phyloP scores from a whole-genome alignment of 495 filamentous ascomycete genomes.

The Hapsidospora chrysogenum region DNA sequence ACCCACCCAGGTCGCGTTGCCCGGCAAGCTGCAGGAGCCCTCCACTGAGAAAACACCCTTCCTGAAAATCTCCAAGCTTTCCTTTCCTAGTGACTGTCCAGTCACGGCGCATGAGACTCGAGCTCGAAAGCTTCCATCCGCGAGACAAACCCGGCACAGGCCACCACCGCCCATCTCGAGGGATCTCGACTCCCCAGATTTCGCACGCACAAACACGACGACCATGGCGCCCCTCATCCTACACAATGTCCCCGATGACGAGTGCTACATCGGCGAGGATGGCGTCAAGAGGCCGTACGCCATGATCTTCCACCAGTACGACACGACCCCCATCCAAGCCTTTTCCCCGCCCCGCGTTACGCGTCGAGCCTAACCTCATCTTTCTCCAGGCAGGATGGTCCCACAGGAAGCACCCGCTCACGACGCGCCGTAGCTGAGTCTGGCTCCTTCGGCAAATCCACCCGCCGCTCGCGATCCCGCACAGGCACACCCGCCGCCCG shows the following conservation, averaged over 20 bases:
- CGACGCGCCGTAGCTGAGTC: conserved; percentile 28
- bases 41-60: too few relatives aligned
- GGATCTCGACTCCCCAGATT: conserved; percentile 1
- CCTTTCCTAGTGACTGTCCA: too few relatives aligned
- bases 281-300: conserved; percentile 37
- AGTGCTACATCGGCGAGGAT: conserved; percentile 39
- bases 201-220: neutral
- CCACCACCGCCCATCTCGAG: too few relatives aligned
- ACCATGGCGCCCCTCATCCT: conserved; percentile 38
- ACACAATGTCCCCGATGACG: conserved; percentile 42
- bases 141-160: too few relatives aligned
- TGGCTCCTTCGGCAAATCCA: conserved; percentile 40
- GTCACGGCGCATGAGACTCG: too few relatives aligned
- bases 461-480: conserved; percentile 31
- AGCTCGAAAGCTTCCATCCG: too few relatives aligned
- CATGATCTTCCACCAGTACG: conserved; percentile 37
- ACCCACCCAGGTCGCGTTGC: too few relatives aligned
- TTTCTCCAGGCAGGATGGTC: conserved; percentile 18
- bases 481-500: conserved; percentile 32
- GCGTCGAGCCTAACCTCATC: neutral
- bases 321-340: conserved; percentile 5
- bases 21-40: too few relatives aligned
- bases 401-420: conserved; percentile 13
- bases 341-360: neutral
- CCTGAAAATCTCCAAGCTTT: too few relatives aligned